These are phyloP conservation scores for Didymella glomerata DNA, from an alignment of 2,329 filamentous ascomycete genomes.

Conservation along the genomic window DNA sequence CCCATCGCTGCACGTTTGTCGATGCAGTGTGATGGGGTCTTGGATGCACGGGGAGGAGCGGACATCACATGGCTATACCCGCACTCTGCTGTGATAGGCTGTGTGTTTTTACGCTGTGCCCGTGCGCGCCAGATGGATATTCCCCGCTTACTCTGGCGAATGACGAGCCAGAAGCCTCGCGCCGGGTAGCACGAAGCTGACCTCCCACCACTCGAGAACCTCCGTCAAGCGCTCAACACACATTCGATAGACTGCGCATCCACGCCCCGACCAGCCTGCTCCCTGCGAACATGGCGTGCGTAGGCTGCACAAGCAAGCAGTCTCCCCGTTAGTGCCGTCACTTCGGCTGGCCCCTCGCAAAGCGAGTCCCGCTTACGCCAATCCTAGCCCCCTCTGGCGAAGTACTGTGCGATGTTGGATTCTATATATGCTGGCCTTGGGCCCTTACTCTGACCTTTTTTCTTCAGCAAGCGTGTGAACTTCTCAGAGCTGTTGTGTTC, in stretches of 20 bases:
- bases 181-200: slow-evolving; percentile 39
- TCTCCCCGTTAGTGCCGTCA: slow-evolving; percentile 40
- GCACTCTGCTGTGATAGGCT: slow-evolving; percentile 32
- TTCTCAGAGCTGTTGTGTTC: slow-evolving; percentile 60
- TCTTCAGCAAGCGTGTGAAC: slow-evolving; percentile 63
- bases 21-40: slow-evolving; percentile 46
- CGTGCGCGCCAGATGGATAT: slow-evolving; percentile 33
- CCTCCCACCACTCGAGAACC: slow-evolving; percentile 45
- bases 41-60: slow-evolving; percentile 36
- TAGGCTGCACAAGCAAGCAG: slow-evolving; percentile 48
- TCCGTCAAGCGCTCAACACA: slow-evolving; percentile 47
- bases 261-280: slow-evolving; percentile 39
- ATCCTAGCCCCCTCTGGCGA: slow-evolving; percentile 32
- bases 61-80: slow-evolving; percentile 40
- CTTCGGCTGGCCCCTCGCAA: slow-evolving; percentile 38
- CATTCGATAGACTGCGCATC: slow-evolving; percentile 48
- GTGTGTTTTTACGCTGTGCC: slow-evolving; percentile 39
- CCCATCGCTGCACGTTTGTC: slow-evolving; percentile 21
- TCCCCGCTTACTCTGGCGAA: slow-evolving; percentile 38
- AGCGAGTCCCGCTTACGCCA: slow-evolving; percentile 26
- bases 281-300: slow-evolving; percentile 41
- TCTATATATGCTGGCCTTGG: slow-evolving; percentile 46
- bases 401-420: slow-evolving; percentile 33
- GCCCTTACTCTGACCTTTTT: slow-evolving; percentile 47
- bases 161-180: slow-evolving; percentile 29